Conservation (phyloP, 768 basidiomycete genomes). For the Inosperma sp. region DNA sequence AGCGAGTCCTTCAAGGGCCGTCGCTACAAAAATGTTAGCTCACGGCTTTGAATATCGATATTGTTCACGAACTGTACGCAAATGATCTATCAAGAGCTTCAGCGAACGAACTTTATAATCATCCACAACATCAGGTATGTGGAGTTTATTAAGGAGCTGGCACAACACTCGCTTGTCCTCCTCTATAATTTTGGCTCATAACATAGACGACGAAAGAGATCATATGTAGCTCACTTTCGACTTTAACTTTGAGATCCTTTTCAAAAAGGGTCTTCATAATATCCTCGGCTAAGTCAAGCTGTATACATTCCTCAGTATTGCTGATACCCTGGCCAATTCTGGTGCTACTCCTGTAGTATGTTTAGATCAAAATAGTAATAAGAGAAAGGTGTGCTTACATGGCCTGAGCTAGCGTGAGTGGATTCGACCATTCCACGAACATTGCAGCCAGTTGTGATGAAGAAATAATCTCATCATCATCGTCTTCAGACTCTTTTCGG, state of each 20-base stretch:
- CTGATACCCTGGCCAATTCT: conserved; percentile 18
- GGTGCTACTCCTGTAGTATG: conserved; percentile 12
- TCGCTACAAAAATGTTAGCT: conserved; percentile 24
- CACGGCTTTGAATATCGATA: not conserved
- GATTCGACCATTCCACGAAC: conserved; percentile 83
- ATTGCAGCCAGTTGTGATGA: conserved; percentile 63
- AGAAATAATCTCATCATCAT: conserved; percentile 52
- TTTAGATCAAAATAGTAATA: not conserved
- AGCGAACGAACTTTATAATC: conserved; percentile 62
- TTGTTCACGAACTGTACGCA: conserved; percentile 45
- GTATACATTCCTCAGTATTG: conserved; percentile 33
- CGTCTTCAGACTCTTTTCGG: conserved; percentile 56
- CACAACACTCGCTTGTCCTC: conserved; percentile 63
- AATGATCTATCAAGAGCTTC: conserved; percentile 56
- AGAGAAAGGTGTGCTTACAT: conserved; percentile 20
- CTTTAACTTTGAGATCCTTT: conserved; percentile 33
- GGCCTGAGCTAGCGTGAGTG: conserved; percentile 52
- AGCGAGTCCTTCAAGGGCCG: conserved; percentile 48
- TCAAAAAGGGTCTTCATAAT: conserved; percentile 41
- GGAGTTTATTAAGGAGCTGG: conserved; percentile 57
- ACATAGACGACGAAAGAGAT: not conserved
- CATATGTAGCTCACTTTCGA: conserved; percentile 27
- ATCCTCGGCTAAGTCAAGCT: conserved; percentile 53
- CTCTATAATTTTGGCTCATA: conserved; percentile 38
- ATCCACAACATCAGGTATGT: conserved; percentile 68